These are phyloP conservation scores for Suillus tomentosus DNA, from an alignment of 768 basidiomycete genomes.

Conservation along the genomic window DNA sequence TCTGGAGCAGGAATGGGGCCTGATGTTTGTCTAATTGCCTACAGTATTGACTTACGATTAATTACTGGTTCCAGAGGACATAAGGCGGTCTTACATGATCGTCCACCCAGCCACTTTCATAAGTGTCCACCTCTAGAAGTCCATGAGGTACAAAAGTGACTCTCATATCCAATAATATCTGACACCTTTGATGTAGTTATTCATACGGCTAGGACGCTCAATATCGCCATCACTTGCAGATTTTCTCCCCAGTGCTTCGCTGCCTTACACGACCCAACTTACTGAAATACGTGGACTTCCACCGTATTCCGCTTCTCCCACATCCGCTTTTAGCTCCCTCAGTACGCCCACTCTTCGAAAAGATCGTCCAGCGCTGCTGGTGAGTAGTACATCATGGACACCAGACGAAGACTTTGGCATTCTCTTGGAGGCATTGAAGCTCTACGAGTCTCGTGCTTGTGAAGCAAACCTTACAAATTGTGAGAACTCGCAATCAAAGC, in stretches of 20 bases:
- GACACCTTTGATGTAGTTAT: conserved; percentile 40
- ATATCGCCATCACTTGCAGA: conserved; percentile 39
- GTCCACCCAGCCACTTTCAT: conserved; percentile 86
- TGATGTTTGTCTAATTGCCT: conserved; percentile 56
- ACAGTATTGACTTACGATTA: not conserved
- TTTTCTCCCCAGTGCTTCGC: conserved; percentile 55
- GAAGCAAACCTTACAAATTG: conserved; percentile 25
- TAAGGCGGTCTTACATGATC: conserved; percentile 82
- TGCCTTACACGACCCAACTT: conserved; percentile 63
- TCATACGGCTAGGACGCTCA: conserved; percentile 46
- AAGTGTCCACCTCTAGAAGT: conserved; percentile 66
- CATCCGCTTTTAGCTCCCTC: conserved; percentile 17
- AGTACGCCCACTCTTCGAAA: conserved; percentile 53
- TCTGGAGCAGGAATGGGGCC: conserved; percentile 70
- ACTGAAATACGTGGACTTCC: conserved; percentile 38
- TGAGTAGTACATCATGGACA: conserved; percentile 97
- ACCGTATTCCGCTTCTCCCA: conserved; percentile 32
- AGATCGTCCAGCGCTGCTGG: conserved; percentile 82
- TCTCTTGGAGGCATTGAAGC: conserved; percentile 69
- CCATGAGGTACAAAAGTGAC: conserved; percentile 60
- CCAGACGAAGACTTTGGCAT: conserved; percentile 94
- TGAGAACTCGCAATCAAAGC: conserved; percentile 4
- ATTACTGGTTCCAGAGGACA: conserved; percentile 57
- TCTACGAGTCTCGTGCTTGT: conserved; percentile 66
- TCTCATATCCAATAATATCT: conserved; percentile 5